Conservation (phyloP, 495 filamentous ascomycete genomes). For the Cenococcum geophilum region DNA sequence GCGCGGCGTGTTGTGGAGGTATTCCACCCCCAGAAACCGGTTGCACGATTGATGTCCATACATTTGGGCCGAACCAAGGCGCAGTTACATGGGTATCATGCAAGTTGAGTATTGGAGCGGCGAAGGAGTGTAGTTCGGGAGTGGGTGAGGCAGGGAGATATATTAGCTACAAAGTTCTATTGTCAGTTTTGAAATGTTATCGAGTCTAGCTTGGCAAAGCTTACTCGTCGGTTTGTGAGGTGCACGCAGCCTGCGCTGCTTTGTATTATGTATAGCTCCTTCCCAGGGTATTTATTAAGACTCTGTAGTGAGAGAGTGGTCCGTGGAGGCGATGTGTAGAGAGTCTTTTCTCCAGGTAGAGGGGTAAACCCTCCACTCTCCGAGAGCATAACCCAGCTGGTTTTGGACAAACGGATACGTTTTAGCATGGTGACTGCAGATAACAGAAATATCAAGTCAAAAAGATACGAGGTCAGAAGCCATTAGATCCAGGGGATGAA, state of each 20-base stretch:
- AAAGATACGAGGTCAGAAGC: neutral
- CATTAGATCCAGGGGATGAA: neutral
- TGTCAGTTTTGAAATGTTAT: slow-evolving; percentile 12
- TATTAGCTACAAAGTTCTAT: slow-evolving; percentile 55
- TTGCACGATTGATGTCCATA: slow-evolving; percentile 73
- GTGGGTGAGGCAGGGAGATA: slow-evolving; percentile 73
- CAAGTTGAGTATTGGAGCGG: slow-evolving; percentile 75
- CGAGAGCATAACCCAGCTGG: slow-evolving; percentile 75
- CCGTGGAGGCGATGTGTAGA: slow-evolving; percentile 68
- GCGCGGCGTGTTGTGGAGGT: slow-evolving; percentile 59
- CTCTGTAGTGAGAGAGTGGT: slow-evolving; percentile 59
- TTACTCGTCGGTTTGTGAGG: slow-evolving; percentile 86
- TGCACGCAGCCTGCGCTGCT: slow-evolving; percentile 60
- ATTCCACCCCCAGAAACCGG: slow-evolving; percentile 84
- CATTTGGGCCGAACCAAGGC: slow-evolving; percentile 94
- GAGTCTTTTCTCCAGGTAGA: slow-evolving; percentile 60
- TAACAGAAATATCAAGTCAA: neutral
- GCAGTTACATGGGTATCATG: slow-evolving; percentile 85
- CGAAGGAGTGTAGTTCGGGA: slow-evolving; percentile 75
- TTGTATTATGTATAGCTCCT: slow-evolving; percentile 51
- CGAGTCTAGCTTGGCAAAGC: slow-evolving; percentile 22
- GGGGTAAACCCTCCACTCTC: slow-evolving; percentile 58
- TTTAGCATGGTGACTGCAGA: neutral
- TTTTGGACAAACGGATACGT: slow-evolving; percentile 34
- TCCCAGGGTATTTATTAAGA: slow-evolving; percentile 52